Base-by-base conservation (phyloP, 257 asterid species). In the Penstemon barbatus region DNA sequence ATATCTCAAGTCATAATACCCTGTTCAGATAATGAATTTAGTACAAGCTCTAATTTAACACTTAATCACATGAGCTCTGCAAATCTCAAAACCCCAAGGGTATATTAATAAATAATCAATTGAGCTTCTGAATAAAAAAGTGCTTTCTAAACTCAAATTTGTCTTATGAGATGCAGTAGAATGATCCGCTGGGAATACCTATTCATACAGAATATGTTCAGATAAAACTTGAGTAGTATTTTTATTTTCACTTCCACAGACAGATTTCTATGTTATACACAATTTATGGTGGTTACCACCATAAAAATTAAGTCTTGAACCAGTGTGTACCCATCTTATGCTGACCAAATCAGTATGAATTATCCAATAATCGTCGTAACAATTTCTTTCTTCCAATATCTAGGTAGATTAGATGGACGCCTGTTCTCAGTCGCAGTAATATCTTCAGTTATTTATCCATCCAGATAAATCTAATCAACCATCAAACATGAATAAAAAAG, bases 331-430 rank as follows among this genome's bases (percentile, higher is more conserved):
- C 43, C 1, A 37, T 9, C 7, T 57, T 37, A 10, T 59, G 37
- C 64, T 46, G 11, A 25, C 33, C 33, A 25, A 25, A 25, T 19
- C 50, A 15, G 13, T 4, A 39, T 44, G 65, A 51, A 40, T 54
- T 56, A 67, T 56, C 66, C 12, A 70, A 13, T 36, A 68, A 72
- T 57, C 38, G 50, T 43, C 50, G 13, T 57, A 51, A 58, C 58
- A 53, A 46, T 38, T 46, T 70, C 39, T 65, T 25, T 55, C 45
- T 57, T 58, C 75, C 50, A 5, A 42, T 19, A 65, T 45, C 9
- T 19, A 51, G 4, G 12, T 61, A 46, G 45, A 63, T 19, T n/a
- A 11, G 37, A 61, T 62, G 44, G 46, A 58, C 13, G 7, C 57
- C 41, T 15, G 36, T 7, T 25, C 13, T 8, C 8, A 65, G 63